Evolutionary conservation across 306 rosid species (phyloP).

Genomic region (Nissolia schottii): DNA sequence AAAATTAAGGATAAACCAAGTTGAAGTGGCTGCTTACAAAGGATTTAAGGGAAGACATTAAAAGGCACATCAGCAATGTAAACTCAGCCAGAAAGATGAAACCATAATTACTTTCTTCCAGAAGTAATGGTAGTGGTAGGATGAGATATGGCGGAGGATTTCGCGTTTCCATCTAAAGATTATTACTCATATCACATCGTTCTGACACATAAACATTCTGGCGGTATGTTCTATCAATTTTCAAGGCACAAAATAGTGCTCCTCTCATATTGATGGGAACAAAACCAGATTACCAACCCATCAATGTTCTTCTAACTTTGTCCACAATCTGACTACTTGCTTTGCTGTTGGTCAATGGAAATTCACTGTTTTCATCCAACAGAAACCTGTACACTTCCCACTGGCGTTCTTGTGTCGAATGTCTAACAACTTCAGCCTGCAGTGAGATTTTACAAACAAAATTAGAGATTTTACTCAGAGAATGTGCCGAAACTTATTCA

Average conservation of each 20-base stretch:
- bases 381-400: slow-evolving; percentile 90
- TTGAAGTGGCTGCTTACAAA: neutral
- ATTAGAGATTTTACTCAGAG: too few species aligned
- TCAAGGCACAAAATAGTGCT: slow-evolving; percentile 10
- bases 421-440: slow-evolving; percentile 83
- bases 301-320: slow-evolving; percentile 68
- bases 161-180: too few species aligned
- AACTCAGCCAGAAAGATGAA: too few species aligned
- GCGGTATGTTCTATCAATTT: too few species aligned
- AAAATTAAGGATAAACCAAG: slow-evolving; percentile 7
- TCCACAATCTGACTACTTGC: slow-evolving; percentile 69
- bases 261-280: neutral
- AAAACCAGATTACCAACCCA: slow-evolving; percentile 67
- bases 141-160: too few species aligned
- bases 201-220: too few species aligned
- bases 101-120: too few species aligned
- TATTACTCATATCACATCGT: too few species aligned
- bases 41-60: neutral
- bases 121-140: too few species aligned
- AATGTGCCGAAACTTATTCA: slow-evolving; percentile 3
- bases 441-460: neutral
- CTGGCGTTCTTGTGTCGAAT: slow-evolving; percentile 65
- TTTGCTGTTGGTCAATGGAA: slow-evolving; percentile 50
- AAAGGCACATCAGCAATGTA: too few species aligned
- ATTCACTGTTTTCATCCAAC: slow-evolving; percentile 60